Evolutionary conservation across 768 basidiomycete species (phyloP).

Genomic region (Phlebiopsis gigantea): DNA sequence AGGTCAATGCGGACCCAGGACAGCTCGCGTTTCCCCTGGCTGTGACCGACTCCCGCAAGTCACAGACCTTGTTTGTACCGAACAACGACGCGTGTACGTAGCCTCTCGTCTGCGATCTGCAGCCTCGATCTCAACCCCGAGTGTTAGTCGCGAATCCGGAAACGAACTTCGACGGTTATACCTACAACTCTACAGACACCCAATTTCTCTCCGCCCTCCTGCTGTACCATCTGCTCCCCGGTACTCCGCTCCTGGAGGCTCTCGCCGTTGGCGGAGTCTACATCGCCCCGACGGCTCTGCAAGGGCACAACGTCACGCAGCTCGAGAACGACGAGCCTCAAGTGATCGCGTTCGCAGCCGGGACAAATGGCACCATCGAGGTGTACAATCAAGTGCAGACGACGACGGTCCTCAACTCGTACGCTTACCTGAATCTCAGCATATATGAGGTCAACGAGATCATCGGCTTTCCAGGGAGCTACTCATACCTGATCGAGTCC

Average conservation of each 20-base stretch:
- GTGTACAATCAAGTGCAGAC: slow-evolving; percentile 1
- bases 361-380: background rate
- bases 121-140: background rate
- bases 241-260: background rate
- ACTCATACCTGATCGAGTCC: background rate
- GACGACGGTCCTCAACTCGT: background rate
- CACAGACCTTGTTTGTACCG: slow-evolving; percentile 3
- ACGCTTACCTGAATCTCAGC: background rate
- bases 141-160: background rate
- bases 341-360: background rate
- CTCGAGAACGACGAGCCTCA: slow-evolving; percentile 1
- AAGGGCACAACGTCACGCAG: background rate
- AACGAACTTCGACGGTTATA: background rate
- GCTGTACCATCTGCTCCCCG: slow-evolving; percentile 4
- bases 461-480: background rate
- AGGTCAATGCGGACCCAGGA: background rate
- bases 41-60: background rate
- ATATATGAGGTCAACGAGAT: background rate
- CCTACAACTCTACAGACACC: background rate
- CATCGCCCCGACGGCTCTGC: slow-evolving; percentile 1
- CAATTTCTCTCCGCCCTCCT: background rate
- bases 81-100: slow-evolving; percentile 7
- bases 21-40: background rate
- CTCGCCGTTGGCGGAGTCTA: background rate
- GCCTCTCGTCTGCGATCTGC: background rate